Percentiles rank a stretch among this genome's conserved stretches.
These are phyloP conservation scores for Nothopassalora personata DNA, from an alignment of 2,329 filamentous ascomycete species.

Conservation along the genomic window DNA sequence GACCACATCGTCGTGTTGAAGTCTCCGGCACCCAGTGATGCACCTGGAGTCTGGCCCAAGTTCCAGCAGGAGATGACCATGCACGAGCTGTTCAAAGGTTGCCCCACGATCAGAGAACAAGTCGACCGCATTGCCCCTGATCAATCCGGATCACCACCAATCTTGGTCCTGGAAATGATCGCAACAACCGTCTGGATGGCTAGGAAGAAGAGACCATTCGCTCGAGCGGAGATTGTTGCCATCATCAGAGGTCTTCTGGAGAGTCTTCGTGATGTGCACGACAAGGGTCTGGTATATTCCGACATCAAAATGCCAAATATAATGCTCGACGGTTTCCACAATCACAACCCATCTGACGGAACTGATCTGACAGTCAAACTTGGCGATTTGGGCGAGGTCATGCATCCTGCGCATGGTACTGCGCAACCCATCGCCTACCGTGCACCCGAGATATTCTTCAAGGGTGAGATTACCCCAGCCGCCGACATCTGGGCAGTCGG, in stretches of 20 bases:
- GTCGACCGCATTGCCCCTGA: conserved; percentile 26
- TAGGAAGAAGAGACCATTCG: conserved; percentile 24
- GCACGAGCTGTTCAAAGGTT: conserved; percentile 28
- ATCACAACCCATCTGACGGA: conserved; percentile 9
- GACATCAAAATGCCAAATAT: conserved; percentile 31
- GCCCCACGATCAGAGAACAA: conserved; percentile 21
- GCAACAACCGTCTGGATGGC: conserved; percentile 26
- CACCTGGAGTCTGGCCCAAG: conserved; percentile 17
- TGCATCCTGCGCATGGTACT: conserved; percentile 22
- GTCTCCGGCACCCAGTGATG: conserved; percentile 21
- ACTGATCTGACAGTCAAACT: conserved; percentile 23
- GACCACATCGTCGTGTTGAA: conserved; percentile 26
- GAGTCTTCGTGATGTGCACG: conserved; percentile 24
- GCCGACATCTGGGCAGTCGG: conserved; percentile 29
- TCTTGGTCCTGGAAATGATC: conserved; percentile 26
- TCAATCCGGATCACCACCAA: conserved; percentile 14
- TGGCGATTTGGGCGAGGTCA: conserved; percentile 28
- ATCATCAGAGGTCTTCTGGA: conserved; percentile 21
- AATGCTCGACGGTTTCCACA: conserved; percentile 26
- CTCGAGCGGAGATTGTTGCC: conserved; percentile 21
- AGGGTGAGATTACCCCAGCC: conserved; percentile 22
- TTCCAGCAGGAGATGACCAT: conserved; percentile 30
- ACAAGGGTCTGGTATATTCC: conserved; percentile 25
- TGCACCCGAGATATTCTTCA: conserved; percentile 29
- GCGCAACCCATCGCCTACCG: conserved; percentile 28